These are phyloP conservation scores for Suillus occidentalis DNA, from an alignment of 768 basidiomycete species.

Conservation along the genomic window DNA sequence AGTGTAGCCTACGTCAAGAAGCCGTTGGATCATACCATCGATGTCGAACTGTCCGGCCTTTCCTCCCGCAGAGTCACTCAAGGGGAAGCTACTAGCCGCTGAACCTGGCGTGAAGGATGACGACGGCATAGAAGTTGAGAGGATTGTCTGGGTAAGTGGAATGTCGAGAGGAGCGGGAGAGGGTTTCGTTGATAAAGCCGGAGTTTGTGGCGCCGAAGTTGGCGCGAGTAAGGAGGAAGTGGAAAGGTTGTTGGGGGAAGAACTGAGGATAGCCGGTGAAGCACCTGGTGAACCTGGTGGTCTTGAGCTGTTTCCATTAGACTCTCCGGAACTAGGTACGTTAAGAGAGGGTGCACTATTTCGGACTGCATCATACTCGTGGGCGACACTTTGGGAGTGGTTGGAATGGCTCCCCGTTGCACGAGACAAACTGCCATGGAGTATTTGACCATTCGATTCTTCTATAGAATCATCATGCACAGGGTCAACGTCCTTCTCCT, in stretches of 20 bases:
- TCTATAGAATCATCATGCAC: conserved; percentile 43
- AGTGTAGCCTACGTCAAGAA: conserved; percentile 95
- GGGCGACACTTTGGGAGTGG: conserved; percentile 41
- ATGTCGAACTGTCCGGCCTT: conserved; percentile 80
- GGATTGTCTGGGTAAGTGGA: conserved; percentile 80
- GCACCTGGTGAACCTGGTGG: conserved; percentile 29
- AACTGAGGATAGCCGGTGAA: conserved; percentile 39
- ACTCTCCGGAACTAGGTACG: conserved; percentile 33
- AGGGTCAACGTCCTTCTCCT: conserved; percentile 62
- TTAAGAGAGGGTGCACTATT: conserved; percentile 34
- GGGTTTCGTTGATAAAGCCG: conserved; percentile 36
- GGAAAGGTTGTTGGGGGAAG: conserved; percentile 39
- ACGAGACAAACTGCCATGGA: conserved; percentile 47
- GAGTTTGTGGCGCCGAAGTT: conserved; percentile 11
- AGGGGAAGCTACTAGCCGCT: conserved; percentile 38
- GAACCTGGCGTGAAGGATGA: conserved; percentile 53
- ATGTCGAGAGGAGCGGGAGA: conserved; percentile 68
- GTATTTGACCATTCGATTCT: conserved; percentile 35
- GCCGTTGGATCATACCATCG: conserved; percentile 96
- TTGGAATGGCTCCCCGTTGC: conserved; percentile 37
- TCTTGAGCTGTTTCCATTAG: conserved; percentile 42
- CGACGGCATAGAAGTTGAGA: conserved; percentile 62
- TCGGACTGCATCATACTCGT: conserved; percentile 34
- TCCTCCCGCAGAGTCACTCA: conserved; percentile 38
- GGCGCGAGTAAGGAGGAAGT: conserved; percentile 39